Evolutionary conservation across 192 early-diverging fungal genomes (phyloP).

Genomic region (Fimicolochytrium jonesii): DNA sequence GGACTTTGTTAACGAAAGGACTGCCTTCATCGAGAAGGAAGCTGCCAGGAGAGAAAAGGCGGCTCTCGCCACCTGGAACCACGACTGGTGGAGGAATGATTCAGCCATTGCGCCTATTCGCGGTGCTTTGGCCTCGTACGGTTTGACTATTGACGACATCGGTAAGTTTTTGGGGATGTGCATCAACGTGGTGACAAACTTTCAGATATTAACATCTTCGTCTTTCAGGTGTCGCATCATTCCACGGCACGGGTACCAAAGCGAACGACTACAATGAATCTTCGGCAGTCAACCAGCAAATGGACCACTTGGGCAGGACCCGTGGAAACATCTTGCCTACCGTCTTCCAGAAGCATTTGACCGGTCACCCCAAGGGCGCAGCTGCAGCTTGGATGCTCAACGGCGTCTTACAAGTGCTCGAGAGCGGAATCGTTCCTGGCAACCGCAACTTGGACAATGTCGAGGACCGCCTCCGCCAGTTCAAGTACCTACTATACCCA

Average conservation of each 20-base stretch:
- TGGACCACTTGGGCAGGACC: slow-evolving; percentile 80
- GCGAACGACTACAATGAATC: slow-evolving; percentile 97
- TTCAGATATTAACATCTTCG: not conserved
- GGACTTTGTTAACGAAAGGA: slow-evolving; percentile 43
- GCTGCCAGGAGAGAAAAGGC: slow-evolving; percentile 55
- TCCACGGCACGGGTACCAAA: slow-evolving; percentile 93
- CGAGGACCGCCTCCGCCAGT: slow-evolving; percentile 67
- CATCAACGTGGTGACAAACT: too few relatives aligned
- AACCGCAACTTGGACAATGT: slow-evolving; percentile 91
- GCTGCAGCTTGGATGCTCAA: slow-evolving; percentile 98
- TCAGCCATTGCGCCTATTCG: slow-evolving; percentile 77
- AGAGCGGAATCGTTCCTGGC: slow-evolving; percentile 83
- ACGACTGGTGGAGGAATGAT: slow-evolving; percentile 73
- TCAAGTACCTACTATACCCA: slow-evolving; percentile 77
- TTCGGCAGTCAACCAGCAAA: slow-evolving; percentile 75
- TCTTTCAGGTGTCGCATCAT: slow-evolving; percentile 73
- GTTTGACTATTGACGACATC: slow-evolving; percentile 89
- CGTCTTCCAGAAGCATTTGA: slow-evolving; percentile 91
- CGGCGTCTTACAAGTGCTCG: slow-evolving; percentile 80
- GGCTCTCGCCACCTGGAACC: slow-evolving; percentile 70
- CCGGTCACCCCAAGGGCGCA: slow-evolving; percentile 95
- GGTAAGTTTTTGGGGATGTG: too few relatives aligned
- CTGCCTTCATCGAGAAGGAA: slow-evolving; percentile 51
- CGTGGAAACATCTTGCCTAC: slow-evolving; percentile 73
- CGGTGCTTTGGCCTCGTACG: slow-evolving; percentile 82